Base-by-base conservation (phyloP, 225 moss, liverwort and hornwort genomes). In the Anthoceros angustus region DNA sequence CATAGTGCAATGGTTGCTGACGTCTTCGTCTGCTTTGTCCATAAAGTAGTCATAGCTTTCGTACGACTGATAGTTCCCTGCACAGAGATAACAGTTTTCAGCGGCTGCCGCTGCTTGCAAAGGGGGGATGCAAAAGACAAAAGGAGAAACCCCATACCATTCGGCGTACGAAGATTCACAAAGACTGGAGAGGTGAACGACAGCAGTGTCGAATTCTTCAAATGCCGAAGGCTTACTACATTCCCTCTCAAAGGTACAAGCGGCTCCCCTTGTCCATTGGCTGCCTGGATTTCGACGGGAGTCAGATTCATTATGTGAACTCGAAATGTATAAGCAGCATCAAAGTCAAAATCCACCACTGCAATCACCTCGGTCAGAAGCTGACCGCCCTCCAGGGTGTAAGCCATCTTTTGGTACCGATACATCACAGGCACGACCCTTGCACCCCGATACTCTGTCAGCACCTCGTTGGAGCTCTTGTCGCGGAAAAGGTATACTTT, bases 21-120 rank as follows among this genome's bases (percentile, higher is more conserved):
- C 49, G n/a, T 73, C 69, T 6, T 42, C 68, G 9, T 77, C 69
- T 0, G 72, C 60, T 11, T 62, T 68, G n/a, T 64, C 72, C 68
- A 63, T 72, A n/a, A 65, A 72, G 12, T 65, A 77, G 61, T 72
- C 69, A 20, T 77, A 77, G 49, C 72, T 77, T 68, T 77, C 76
- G 43, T 77, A 72, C 60, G 72, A 77, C 61, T 77, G 76, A 41
- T 72, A 72, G 21, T 39, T 69, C 14, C 76, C 75, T 75, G 75
- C 40, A 43, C 5, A 21, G 5, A 40, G 12, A 16, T 41, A 39
- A 10, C 43, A 9, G 10, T 39, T 46, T 10, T 50, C 45, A 43
- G 24, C 12, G 9, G 10, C 49, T 8, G 9, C 42, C n/a, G 10
- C 25, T 66, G 12, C 25, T 38, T 4, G 2, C 2, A 9, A 41